These are phyloP conservation scores for Zea luxurians DNA, from an alignment of 176 grass and related monocot species.

Conservation along the genomic window DNA sequence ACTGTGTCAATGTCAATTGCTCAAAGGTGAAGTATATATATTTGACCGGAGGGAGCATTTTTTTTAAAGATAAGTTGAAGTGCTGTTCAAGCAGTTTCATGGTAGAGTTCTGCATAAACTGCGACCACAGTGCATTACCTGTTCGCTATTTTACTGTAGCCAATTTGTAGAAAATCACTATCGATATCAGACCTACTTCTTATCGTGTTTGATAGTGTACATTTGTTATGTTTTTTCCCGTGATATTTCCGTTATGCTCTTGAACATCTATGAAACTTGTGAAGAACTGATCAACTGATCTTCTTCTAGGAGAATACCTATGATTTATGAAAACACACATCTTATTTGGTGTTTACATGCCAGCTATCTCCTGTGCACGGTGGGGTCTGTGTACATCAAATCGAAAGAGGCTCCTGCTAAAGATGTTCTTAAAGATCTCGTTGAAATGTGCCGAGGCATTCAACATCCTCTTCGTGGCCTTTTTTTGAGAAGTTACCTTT, in stretches of 20 bases:
- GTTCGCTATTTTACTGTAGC: slow-evolving; percentile 12
- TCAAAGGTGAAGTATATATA: not conserved
- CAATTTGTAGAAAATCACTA: not conserved
- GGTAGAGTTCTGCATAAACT: not conserved
- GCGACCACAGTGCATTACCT: not conserved
- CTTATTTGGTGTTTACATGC: slow-evolving; percentile 52
- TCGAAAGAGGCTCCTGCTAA: slow-evolving; percentile 95
- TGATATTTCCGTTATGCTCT: not conserved
- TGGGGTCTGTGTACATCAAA: slow-evolving; percentile 96
- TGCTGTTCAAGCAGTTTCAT: slow-evolving; percentile 9
- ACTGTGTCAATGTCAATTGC: not conserved
- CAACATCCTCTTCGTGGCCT: slow-evolving; percentile 93
- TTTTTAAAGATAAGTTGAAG: not conserved
- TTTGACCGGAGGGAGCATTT: not conserved
- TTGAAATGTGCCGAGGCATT: slow-evolving; percentile 96
- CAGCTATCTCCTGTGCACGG: slow-evolving; percentile 96
- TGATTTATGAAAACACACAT: slow-evolving; percentile 22
- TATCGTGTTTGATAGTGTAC: slow-evolving; percentile 2
- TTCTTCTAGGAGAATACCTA: not conserved
- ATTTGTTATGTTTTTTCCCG: not conserved
- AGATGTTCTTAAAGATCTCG: slow-evolving; percentile 98
- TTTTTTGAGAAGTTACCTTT: slow-evolving; percentile 99
- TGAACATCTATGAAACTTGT: slow-evolving; percentile 6
- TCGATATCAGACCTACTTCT: slow-evolving; percentile 3
- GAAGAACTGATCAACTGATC: not conserved